A percentile compares a stretch with the other conserved stretches of the same genome.
These are phyloP conservation scores for Geranium incanum DNA, from an alignment of 441 rosid species.

Conservation along the genomic window DNA sequence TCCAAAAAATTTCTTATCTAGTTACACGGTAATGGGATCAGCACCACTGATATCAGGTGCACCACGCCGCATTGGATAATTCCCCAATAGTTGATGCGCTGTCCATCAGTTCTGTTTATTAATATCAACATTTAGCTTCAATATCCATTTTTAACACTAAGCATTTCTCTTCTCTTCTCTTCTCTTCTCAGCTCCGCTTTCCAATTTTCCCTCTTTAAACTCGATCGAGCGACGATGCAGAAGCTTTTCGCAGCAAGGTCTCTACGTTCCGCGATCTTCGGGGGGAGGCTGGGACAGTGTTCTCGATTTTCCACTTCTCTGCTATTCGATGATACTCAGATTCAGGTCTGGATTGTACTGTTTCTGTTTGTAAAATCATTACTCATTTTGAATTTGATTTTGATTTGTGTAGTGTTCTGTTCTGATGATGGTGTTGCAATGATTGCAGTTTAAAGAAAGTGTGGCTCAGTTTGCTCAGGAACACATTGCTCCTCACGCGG, in stretches of 20 bases:
- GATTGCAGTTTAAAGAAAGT: conserved; percentile 74
- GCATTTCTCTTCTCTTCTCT: background rate
- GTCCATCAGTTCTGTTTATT: too few relatives aligned
- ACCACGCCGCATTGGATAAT: background rate
- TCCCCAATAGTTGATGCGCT: background rate
- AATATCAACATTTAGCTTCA: background rate
- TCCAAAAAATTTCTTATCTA: background rate
- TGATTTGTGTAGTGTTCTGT: background rate
- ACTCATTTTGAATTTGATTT: background rate
- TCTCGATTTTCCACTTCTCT: conserved; percentile 58
- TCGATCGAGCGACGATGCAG: conserved; percentile 29
- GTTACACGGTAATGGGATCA: background rate
- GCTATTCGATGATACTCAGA: conserved; percentile 80
- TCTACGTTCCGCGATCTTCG: conserved; percentile 23
- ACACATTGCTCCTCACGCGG: conserved; percentile 66
- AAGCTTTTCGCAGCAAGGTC: conserved; percentile 35
- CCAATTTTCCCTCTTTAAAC: background rate
- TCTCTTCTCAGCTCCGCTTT: background rate
- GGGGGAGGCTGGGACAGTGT: conserved; percentile 24
- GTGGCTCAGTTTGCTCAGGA: conserved; percentile 75
- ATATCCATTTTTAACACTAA: background rate
- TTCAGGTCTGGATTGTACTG: conserved; percentile 39
- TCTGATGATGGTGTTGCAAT: background rate
- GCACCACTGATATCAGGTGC: background rate
- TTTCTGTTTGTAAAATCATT: conserved; percentile 11